Evolutionary conservation across 768 basidiomycete genomes (phyloP), one percentile per base, ranked within the genome.

Genomic region (Lentinus brumalis): DNA sequence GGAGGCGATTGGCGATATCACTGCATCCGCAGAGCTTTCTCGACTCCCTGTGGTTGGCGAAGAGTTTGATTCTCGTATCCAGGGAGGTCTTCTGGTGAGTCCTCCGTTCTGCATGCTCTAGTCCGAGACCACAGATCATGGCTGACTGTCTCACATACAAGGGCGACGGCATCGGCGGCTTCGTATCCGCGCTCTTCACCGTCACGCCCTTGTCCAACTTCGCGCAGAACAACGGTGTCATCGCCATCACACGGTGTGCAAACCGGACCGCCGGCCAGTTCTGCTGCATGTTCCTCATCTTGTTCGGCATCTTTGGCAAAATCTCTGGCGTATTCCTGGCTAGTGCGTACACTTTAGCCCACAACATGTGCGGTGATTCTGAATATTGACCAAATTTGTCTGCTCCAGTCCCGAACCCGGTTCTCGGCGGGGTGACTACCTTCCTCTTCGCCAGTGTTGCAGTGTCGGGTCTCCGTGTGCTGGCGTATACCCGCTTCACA

Each of bases 1-100:
- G 87, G 92, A 94, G 73, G 87, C 90, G 7, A 93, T 92, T 54
- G 92, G 92, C 4, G 92, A 94, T 66, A 85, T 91, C 65, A 90
- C 91, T 1, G 90, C 92, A 0, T 88, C 88, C 12, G 87, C 88
- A 2, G 93, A 95, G 71, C 89, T 91, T 12, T 93, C 91, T 2
- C 83, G 85, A 10, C 78, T 90, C n/a, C 74, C 79, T 9, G 89
- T 94, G 31, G 81, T 84, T 26, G 93, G 92, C 0, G 79, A 79
- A 9, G 84, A 89, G 53, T 94, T 94, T 71, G 92, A 94, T 71
- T 82, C 84, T 0, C 82, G 92, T 12, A 88, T 94, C 38, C 92
- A 93, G 74, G 91, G 92, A 10, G 93, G 92, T 21, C 78, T 94
- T 38, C 77, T 93, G 66, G 86, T 86, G 62, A 10, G 78, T 70